Percentiles rank a stretch among this genome's conserved stretches.
Conservation (phyloP, 345 rosid genomes). For the Eucalyptus viminalis region DNA sequence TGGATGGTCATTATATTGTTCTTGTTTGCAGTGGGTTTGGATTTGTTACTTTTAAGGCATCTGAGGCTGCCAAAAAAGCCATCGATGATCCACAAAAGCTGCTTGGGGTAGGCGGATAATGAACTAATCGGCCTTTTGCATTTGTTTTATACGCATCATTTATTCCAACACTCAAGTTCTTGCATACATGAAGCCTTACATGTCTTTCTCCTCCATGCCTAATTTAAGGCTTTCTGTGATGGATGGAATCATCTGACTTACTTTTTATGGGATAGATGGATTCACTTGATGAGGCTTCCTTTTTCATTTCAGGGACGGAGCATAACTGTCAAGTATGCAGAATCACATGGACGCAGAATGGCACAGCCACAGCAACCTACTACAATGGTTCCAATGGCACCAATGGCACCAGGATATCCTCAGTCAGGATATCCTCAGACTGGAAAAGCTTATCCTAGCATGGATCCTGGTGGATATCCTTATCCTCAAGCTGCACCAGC, state of each 20-base stretch:
- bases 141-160: background rate
- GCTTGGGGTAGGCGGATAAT: slow-evolving; percentile 33
- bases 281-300: background rate
- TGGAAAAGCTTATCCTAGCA: slow-evolving; percentile 20
- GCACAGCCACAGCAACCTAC: slow-evolving; percentile 18
- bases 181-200: background rate
- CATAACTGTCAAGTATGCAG: slow-evolving; percentile 45
- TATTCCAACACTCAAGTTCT: background rate
- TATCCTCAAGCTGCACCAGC: slow-evolving; percentile 35
- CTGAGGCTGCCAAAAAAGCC: slow-evolving; percentile 58
- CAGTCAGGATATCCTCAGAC: slow-evolving; percentile 10
- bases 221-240: background rate
- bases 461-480: slow-evolving; percentile 21
- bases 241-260: background rate
- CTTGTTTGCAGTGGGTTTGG: slow-evolving; percentile 58
- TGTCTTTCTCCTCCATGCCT: background rate
- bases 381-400: slow-evolving; percentile 18
- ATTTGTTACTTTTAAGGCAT: slow-evolving; percentile 53
- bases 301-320: slow-evolving; percentile 32
- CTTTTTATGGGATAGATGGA: background rate
- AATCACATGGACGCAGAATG: slow-evolving; percentile 36
- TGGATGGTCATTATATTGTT: background rate
- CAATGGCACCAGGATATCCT: slow-evolving; percentile 29
- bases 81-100: slow-evolving; percentile 50
- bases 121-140: background rate